Conservation (phyloP, 345 rosid species). For the Lepidium aucheri region DNA sequence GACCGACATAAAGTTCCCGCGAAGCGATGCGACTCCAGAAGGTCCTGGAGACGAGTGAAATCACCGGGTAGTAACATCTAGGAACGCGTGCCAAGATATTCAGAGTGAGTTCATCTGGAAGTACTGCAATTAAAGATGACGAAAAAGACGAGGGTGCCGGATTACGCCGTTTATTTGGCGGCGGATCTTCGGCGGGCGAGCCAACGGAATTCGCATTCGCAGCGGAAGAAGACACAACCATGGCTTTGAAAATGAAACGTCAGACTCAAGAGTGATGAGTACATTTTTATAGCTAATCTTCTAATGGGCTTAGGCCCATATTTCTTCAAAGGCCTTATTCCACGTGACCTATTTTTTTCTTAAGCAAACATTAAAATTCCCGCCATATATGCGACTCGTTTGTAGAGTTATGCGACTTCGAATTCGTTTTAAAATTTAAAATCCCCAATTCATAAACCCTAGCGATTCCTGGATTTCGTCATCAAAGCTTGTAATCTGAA, state of each 20-base stretch:
- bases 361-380: background rate
- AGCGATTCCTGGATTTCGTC: background rate
- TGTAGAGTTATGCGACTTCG: background rate
- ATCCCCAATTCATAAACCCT: background rate
- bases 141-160: background rate
- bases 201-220: background rate
- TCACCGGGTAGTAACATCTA: background rate
- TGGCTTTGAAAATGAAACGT: background rate
- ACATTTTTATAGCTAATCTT: background rate
- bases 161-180: background rate
- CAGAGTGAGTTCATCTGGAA: background rate
- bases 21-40: conserved; percentile 9
- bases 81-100: conserved; percentile 15
- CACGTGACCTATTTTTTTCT: background rate
- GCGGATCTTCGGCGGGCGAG: background rate
- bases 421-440: background rate
- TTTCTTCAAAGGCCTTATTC: background rate
- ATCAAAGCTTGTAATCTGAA: background rate
- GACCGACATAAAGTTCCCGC: conserved; percentile 6
- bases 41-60: conserved; percentile 7
- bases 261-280: background rate
- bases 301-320: conserved; percentile 8
- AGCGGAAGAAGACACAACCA: background rate
- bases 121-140: background rate
- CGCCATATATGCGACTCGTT: background rate